Base-by-base conservation (phyloP, 768 basidiomycete genomes). In the Mycena albidolilacea region DNA sequence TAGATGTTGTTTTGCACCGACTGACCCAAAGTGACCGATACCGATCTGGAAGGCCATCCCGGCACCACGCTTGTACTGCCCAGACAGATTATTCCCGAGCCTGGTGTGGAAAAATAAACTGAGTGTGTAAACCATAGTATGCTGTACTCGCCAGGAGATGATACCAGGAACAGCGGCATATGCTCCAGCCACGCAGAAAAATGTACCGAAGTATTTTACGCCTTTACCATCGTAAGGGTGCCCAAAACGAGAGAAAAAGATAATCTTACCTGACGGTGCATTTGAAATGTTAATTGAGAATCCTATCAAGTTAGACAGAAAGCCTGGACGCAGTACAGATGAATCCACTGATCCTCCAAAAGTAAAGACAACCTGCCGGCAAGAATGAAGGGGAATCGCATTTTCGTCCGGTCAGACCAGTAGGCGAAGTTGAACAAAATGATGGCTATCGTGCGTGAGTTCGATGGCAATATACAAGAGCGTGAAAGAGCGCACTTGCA, bases 201-300 rank as follows among this genome's bases (percentile, higher is more conserved):
- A 94, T 0, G 89, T 92, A 1, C 92, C 93, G 72, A 92, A 91
- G 77, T 93, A 94, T 80, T 93, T 93, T 44, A 84, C 89, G 0
- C 90, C 89, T 73, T 23, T 7, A 39, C 11, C 23, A 10, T 50
- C 8, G 41, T 67, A 39, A 57, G 52, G 12, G 0, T 39, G 21
- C 17, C 1, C 19, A 14, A 44, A 23, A 48, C 9, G 2, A 23
- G 11, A 50, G 8, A 48, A 23, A 6, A 11, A 21, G 50, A 0
- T 38, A 5, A 14, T n/a, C 48, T 1, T 61, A 72, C 74, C 74
- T 0, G 74, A 77, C 0, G 87, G 75, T 0, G 81, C 88, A 14
- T 85, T 77, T 0, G 90, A 89, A 63, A 93, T 90, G 76, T 92
- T 91, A 80, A 93, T 92, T 0, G 85, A 67, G 76, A 90, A 93